Conservation (phyloP, 1,284 basidiomycete genomes). For the Microbotryum silenes-acaulis region DNA sequence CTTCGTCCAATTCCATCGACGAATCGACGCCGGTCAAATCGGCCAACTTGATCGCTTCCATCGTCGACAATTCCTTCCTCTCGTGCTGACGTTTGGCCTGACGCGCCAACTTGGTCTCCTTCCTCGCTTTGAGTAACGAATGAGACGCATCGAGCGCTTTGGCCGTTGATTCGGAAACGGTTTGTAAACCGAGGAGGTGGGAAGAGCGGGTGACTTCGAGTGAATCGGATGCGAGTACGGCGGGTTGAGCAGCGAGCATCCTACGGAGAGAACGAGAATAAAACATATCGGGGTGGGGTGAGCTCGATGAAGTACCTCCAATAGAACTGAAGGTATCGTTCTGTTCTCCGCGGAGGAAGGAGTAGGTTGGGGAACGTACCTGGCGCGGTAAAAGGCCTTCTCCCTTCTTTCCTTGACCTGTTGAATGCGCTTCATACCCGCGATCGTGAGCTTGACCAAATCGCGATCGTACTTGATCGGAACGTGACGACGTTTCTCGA, state of each 20-base stretch:
- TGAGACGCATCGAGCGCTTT: conserved; percentile 34
- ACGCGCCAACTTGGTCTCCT: conserved; percentile 30
- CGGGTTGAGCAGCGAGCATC: conserved; percentile 33
- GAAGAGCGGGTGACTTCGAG: conserved; percentile 33
- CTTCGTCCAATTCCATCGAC: conserved; percentile 14
- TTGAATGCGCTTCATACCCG: conserved; percentile 90
- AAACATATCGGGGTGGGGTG: no score
- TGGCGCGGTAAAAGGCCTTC: conserved; percentile 83
- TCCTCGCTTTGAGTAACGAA: conserved; percentile 21
- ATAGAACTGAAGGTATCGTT: no score
- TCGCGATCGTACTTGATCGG: conserved; percentile 97
- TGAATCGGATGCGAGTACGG: conserved; percentile 29
- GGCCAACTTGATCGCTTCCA: conserved; percentile 30
- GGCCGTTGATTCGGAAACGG: conserved; percentile 24
- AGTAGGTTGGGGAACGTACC: conserved; percentile 1
- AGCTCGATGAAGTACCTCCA: background rate
- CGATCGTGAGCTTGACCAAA: conserved; percentile 84
- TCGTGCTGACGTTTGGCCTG: conserved; percentile 15
- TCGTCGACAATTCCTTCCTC: conserved; percentile 23
- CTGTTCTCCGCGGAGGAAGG: no score
- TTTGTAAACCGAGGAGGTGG: conserved; percentile 30
- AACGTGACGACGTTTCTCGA: conserved; percentile 97
- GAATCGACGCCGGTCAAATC: conserved; percentile 25
- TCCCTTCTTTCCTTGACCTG: conserved; percentile 90
- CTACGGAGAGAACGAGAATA: conserved; percentile 2